phyloP scores from a whole-genome alignment of 768 basidiomycete species.

The Phylloporus rhodoxanthus region DNA sequence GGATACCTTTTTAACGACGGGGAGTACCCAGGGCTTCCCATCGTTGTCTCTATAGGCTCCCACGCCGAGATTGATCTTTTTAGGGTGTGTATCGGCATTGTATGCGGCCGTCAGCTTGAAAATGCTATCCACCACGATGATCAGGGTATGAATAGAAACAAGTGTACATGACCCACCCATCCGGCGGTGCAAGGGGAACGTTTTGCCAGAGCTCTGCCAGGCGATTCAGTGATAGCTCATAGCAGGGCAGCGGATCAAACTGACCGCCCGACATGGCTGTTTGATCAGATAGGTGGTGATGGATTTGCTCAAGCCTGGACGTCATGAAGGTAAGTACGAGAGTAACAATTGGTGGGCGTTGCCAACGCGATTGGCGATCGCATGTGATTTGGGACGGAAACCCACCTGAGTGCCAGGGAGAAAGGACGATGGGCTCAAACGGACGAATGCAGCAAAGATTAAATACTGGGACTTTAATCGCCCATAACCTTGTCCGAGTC shows the following conservation, averaged over 20 bases:
- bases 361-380: background rate
- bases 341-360: background rate
- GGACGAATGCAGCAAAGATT: background rate
- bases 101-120: constrained; percentile 88
- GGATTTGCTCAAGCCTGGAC: constrained; percentile 54
- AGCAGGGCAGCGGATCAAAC: constrained; percentile 17
- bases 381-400: constrained; percentile 18
- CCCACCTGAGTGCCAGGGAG: background rate
- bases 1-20: constrained; percentile 80
- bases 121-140: constrained; percentile 47
- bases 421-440: background rate
- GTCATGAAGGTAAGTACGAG: constrained; percentile 37
- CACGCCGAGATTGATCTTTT: constrained; percentile 89
- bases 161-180: constrained; percentile 47
- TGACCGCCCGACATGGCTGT: constrained; percentile 51
- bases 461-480: constrained; percentile 1
- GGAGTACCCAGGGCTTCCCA: constrained; percentile 87
- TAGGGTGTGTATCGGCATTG: constrained; percentile 67
- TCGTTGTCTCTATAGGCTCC: constrained; percentile 89
- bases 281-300: constrained; percentile 43
- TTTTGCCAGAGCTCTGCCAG: constrained; percentile 64
- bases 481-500: constrained; percentile 1
- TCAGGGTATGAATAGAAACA: constrained; percentile 1
- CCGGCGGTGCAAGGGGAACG: constrained; percentile 80
- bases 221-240: background rate